Conservation (phyloP, 805 yeast species). For the Cyberlindnera saturnus region DNA sequence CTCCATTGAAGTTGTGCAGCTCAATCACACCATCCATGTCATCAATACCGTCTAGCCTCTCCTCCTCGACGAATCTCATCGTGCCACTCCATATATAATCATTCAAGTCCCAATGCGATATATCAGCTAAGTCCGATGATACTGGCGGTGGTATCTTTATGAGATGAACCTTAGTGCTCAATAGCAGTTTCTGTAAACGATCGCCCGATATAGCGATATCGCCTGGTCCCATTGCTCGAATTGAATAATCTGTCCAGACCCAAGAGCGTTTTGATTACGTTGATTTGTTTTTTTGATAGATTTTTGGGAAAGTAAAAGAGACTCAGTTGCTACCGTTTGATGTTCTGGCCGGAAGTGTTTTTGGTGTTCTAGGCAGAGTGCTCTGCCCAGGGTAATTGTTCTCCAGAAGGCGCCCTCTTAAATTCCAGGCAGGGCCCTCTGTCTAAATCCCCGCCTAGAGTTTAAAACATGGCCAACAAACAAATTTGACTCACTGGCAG, state of each 20-base stretch:
- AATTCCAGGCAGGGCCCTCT: too few species aligned
- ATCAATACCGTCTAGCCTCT: conserved; percentile 5
- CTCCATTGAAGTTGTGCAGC: conserved; percentile 9
- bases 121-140: conserved; percentile 5
- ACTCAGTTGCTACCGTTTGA: too few species aligned
- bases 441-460: too few species aligned
- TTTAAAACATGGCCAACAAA: too few species aligned
- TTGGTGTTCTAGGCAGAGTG: too few species aligned
- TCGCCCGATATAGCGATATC: not conserved
- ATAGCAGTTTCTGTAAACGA: conserved; percentile 3
- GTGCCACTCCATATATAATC: conserved; percentile 32
- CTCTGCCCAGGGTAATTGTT: too few species aligned
- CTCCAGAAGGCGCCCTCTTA: too few species aligned
- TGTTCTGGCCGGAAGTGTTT: too few species aligned
- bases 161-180: conserved; percentile 7
- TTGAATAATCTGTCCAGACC: not conserved
- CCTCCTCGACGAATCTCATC: conserved; percentile 25
- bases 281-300: too few species aligned
- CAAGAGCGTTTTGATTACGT: too few species aligned
- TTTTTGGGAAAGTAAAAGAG: too few species aligned
- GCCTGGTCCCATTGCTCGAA: not conserved
- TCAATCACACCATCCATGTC: conserved; percentile 4
- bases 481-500: too few species aligned
- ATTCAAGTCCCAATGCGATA: conserved; percentile 26
- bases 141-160: conserved; percentile 14